Percentiles rank a stretch among this genome's conserved stretches.
Conservation (phyloP, 495 filamentous ascomycete genomes). For the Pyronema omphalodes region DNA sequence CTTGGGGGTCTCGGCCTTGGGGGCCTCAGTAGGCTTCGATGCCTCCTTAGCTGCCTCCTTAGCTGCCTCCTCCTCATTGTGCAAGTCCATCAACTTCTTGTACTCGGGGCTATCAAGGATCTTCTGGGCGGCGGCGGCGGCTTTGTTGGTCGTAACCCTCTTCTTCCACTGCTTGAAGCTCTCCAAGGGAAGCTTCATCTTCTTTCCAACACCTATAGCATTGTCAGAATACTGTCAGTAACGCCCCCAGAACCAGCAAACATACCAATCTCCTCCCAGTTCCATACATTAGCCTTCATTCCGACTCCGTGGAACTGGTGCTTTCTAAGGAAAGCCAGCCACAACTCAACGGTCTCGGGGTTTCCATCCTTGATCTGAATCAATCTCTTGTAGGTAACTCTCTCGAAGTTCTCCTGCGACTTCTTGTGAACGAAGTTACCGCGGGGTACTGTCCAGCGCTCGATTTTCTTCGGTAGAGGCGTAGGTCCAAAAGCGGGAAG, state of each 20-base stretch:
- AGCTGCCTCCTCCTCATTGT: neutral
- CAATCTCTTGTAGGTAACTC: constrained; percentile 65
- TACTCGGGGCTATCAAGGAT: constrained; percentile 35
- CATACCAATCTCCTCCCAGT: constrained; percentile 54
- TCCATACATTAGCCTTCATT: constrained; percentile 97
- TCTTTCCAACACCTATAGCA: constrained; percentile 42
- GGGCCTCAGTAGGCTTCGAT: neutral
- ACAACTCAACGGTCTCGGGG: constrained; percentile 68
- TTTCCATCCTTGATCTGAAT: constrained; percentile 91
- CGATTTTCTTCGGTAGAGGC: constrained; percentile 66
- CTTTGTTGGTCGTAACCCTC: constrained; percentile 31
- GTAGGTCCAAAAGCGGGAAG: constrained; percentile 75
- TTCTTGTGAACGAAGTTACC: constrained; percentile 91
- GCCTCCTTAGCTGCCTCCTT: neutral
- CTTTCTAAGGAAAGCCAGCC: constrained; percentile 80
- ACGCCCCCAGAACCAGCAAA: constrained; percentile 3
- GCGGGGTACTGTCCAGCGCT: constrained; percentile 88
- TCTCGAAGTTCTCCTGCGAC: constrained; percentile 91
- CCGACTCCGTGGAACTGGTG: constrained; percentile 85
- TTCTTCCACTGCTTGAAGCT: constrained; percentile 32
- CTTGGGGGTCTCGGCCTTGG: neutral
- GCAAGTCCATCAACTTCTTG: constrained; percentile 10
- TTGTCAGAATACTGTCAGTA: neutral
- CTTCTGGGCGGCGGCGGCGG: constrained; percentile 29
- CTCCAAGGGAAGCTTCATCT: constrained; percentile 41